Conservation (phyloP, 106 monocot genomes). For the Dendrobium nobile region DNA sequence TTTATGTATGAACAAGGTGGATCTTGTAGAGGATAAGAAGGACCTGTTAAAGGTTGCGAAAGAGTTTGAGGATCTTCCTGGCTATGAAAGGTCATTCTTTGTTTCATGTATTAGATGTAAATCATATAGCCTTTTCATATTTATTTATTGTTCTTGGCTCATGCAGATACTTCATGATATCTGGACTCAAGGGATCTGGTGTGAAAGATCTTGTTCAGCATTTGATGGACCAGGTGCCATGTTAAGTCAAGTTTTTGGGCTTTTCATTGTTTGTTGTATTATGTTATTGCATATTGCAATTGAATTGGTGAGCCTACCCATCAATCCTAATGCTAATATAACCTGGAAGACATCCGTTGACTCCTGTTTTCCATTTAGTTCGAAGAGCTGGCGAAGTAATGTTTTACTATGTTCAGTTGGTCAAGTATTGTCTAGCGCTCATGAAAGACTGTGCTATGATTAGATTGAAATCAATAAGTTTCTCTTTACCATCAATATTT, state of each 20-base stretch:
- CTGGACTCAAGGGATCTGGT: constrained; percentile 90
- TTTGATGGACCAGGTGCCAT: constrained; percentile 70
- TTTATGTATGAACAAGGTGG: constrained; percentile 98
- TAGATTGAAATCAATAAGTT: background rate
- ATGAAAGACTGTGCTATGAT: background rate
- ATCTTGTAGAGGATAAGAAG: constrained; percentile 84
- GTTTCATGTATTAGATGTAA: constrained; percentile 1
- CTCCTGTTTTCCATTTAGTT: background rate
- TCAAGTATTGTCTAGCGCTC: background rate
- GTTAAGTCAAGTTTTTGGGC: background rate
- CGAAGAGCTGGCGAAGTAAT: background rate
- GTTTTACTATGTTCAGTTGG: background rate
- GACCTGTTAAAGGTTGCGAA: constrained; percentile 78
- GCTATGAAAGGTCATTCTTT: constrained; percentile 61
- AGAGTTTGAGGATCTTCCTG: constrained; percentile 92
- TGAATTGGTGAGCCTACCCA: background rate
- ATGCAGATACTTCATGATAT: constrained; percentile 91
- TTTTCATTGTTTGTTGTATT: background rate
- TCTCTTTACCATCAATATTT: too few species aligned
- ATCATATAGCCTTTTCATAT: background rate
- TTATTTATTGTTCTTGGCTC: constrained; percentile 3
- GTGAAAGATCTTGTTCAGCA: constrained; percentile 76
- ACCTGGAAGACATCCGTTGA: background rate
- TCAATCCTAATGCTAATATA: background rate
- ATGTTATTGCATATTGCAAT: background rate